Conservation (phyloP, 2,329 filamentous ascomycete genomes). For the Nemania abortiva region DNA sequence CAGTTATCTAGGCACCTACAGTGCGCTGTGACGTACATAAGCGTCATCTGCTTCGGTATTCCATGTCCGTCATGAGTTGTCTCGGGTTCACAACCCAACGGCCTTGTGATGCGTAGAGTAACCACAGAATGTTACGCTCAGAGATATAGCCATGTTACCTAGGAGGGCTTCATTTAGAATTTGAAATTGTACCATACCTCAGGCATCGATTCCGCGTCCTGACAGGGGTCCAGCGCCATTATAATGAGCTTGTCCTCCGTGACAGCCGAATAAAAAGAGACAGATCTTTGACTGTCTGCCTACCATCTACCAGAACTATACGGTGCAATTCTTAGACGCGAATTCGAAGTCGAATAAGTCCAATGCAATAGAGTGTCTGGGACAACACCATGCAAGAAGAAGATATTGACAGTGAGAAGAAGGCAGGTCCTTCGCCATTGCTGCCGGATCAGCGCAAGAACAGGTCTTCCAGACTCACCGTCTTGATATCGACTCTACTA, state of each 20-base stretch:
- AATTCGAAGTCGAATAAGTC: neutral
- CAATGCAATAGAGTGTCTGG: constrained; percentile 4
- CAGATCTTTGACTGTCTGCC: neutral
- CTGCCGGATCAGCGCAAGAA: constrained; percentile 13
- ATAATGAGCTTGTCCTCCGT: constrained; percentile 19
- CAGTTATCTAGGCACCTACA: neutral
- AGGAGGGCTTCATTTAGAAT: constrained; percentile 6
- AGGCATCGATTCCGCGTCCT: neutral
- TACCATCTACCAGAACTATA: neutral
- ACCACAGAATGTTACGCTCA: constrained; percentile 21
- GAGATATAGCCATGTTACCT: neutral
- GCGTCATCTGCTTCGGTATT: constrained; percentile 20
- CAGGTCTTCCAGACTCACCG: constrained; percentile 12
- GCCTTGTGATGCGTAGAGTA: constrained; percentile 25
- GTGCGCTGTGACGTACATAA: constrained; percentile 19
- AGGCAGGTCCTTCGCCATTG: constrained; percentile 32
- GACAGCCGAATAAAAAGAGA: constrained; percentile 13
- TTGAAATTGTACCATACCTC: constrained; percentile 10
- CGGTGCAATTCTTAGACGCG: neutral
- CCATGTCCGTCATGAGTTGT: constrained; percentile 1
- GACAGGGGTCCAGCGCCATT: constrained; percentile 9
- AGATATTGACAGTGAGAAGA: constrained; percentile 31
- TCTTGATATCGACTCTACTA: constrained; percentile 14
- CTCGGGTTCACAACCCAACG: constrained; percentile 6
- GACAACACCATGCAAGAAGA: constrained; percentile 30